Evolutionary conservation across 2,329 filamentous ascomycete species (phyloP).

Genomic region (Alternaria triticina): DNA sequence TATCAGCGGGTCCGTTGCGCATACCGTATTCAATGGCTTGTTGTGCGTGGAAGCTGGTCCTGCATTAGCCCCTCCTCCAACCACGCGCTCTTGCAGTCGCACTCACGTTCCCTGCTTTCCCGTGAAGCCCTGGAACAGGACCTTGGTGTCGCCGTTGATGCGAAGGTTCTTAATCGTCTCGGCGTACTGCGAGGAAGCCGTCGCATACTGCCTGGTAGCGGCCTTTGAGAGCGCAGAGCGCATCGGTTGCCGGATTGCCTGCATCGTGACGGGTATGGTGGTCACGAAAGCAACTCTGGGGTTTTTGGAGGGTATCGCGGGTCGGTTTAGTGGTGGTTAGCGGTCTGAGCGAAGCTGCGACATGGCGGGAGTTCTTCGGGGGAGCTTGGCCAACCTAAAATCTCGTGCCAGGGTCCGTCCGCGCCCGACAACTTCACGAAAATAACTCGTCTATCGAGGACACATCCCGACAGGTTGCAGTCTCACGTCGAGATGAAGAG

Average conservation of each 20-base stretch:
- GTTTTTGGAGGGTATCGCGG: constrained; percentile 19
- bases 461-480: background rate
- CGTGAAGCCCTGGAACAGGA: constrained; percentile 96
- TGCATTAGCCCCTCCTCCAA: constrained; percentile 19
- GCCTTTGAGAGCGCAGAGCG: constrained; percentile 71
- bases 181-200: constrained; percentile 64
- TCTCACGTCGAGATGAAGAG: background rate
- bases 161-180: constrained; percentile 72
- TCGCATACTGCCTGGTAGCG: constrained; percentile 79
- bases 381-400: constrained; percentile 26
- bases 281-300: constrained; percentile 35
- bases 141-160: constrained; percentile 91
- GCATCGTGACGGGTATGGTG: constrained; percentile 66
- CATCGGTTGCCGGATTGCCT: constrained; percentile 79
- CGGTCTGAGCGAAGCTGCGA: constrained; percentile 31
- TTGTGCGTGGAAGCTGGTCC: constrained; percentile 88
- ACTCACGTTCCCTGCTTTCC: constrained; percentile 86
- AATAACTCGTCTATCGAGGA: constrained; percentile 15
- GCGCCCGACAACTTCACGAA: constrained; percentile 24
- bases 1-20: constrained; percentile 23
- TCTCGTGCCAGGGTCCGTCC: constrained; percentile 16
- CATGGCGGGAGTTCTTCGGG: constrained; percentile 28
- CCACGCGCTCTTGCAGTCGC: background rate
- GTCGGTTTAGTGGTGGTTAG: constrained; percentile 24
- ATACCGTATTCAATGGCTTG: constrained; percentile 99